A percentile compares a stretch with the other conserved stretches of the same genome.
Conservation (phyloP, 495 filamentous ascomycete genomes). For the Neurospora discreta region DNA sequence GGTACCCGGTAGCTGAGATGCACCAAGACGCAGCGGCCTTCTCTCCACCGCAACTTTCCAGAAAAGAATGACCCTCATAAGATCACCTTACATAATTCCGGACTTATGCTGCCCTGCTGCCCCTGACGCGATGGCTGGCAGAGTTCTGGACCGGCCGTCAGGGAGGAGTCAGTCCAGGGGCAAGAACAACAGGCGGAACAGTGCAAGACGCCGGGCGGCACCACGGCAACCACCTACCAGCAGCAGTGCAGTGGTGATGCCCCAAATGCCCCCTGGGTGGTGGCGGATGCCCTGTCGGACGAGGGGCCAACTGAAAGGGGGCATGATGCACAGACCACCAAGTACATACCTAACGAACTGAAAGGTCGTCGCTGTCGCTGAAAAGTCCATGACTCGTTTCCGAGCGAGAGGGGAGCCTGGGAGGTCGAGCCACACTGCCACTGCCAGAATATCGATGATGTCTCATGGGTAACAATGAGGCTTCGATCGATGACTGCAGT, state of each 20-base stretch:
- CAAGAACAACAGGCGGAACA: neutral
- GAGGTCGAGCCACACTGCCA: neutral
- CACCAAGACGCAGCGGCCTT: neutral
- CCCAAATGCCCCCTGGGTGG: neutral
- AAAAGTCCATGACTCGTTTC: neutral
- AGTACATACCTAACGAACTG: neutral
- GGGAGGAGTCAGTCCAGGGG: neutral
- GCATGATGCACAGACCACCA: neutral
- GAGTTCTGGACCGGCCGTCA: neutral
- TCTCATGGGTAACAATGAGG: too few relatives aligned
- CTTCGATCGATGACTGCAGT: too few relatives aligned
- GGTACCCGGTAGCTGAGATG: neutral
- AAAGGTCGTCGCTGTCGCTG: neutral
- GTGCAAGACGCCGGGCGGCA: neutral
- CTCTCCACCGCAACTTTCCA: neutral
- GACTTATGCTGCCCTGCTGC: neutral
- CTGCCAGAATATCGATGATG: neutral
- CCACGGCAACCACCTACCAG: neutral
- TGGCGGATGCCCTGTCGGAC: neutral
- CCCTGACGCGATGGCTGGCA: neutral
- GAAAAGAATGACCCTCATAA: neutral
- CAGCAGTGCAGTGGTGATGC: neutral
- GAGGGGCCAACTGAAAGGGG: neutral
- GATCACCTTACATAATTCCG: neutral
- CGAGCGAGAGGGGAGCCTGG: neutral